A percentile compares a stretch with the other conserved stretches of the same genome.
Conservation (phyloP, 2,329 filamentous ascomycete species). For the Aspergillus versicolor region DNA sequence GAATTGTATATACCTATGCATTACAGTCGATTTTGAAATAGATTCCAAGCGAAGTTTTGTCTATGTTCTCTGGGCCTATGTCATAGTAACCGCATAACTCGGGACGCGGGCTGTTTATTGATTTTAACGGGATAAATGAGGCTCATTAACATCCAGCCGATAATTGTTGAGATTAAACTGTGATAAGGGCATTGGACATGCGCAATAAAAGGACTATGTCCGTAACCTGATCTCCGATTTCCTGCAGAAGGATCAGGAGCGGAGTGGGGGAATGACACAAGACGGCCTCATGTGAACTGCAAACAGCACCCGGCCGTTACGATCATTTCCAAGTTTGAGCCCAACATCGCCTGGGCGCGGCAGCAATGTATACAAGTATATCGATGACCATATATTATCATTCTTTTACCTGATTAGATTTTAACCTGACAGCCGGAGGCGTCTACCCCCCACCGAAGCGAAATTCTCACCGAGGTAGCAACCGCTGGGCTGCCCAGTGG, state of each 20-base stretch:
- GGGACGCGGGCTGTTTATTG: background rate
- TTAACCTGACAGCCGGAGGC: background rate
- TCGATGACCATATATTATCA: background rate
- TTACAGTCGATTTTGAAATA: constrained; percentile 21
- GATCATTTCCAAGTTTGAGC: background rate
- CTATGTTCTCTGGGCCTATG: background rate
- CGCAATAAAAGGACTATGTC: background rate
- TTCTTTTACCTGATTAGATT: background rate
- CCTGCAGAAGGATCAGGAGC: constrained; percentile 7
- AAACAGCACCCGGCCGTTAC: background rate
- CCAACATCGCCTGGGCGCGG: background rate
- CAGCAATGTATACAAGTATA: constrained; percentile 1
- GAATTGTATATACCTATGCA: constrained; percentile 26
- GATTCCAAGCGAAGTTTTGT: constrained; percentile 14
- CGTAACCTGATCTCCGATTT: background rate
- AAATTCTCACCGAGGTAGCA: constrained; percentile 6
- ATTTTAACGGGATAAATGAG: background rate
- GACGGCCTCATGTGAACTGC: constrained; percentile 10
- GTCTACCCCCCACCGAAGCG: constrained; percentile 5
- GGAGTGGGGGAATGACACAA: constrained; percentile 10
- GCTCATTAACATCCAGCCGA: background rate
- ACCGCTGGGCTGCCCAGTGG: background rate
- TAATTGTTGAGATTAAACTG: background rate
- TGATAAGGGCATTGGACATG: background rate
- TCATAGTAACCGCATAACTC: background rate